Base-by-base conservation (phyloP, 2,329 filamentous ascomycete genomes). In the Arthrobotrys musiformis region DNA sequence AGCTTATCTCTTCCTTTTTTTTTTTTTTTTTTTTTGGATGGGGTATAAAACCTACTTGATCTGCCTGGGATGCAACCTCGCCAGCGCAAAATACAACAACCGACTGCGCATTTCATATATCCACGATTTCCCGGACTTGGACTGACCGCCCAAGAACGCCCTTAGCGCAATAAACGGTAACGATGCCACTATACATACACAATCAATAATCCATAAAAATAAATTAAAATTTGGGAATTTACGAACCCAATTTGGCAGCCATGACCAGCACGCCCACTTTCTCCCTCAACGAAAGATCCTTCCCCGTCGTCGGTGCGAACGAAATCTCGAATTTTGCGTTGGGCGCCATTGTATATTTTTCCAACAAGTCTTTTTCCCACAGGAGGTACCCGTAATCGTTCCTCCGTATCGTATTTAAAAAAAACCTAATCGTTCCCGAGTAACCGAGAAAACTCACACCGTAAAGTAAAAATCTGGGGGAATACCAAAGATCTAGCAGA, bases 21-120 rank as follows among this genome's bases (percentile, higher is more conserved):
- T n/a, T n/a, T n/a, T n/a, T n/a, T n/a, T n/a, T n/a, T n/a, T n/a
- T n/a, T n/a, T n/a, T n/a, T n/a, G n/a, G n/a, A n/a, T n/a, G n/a
- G n/a, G n/a, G n/a, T n/a, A n/a, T n/a, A n/a, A n/a, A n/a, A 61
- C 70, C 63, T 50, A 75, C 70, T 75, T 64, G 11, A 76, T 76
- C 48, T 76, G 72, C 17, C 72, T 33, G 0, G 63, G 56, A 40
- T 63, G 33, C 13, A 76, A 48, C 64, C 72, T 69, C 35, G 56
- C 26, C 5, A 76, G 50, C 19, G 30, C n/a, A 44, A 76, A 76
- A 26, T 60, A 30, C 48, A 76, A 42, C 11, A 70, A 35, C 58
- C 64, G n/a, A 17, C 56, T 69, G 1, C 72, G 64, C 17, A 76
- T 44, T n/a, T 63, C 28, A 22, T 58, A 76, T 24, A 69, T n/a